Conservation (phyloP, 345 rosid species). For the Eucalyptus globulus region DNA sequence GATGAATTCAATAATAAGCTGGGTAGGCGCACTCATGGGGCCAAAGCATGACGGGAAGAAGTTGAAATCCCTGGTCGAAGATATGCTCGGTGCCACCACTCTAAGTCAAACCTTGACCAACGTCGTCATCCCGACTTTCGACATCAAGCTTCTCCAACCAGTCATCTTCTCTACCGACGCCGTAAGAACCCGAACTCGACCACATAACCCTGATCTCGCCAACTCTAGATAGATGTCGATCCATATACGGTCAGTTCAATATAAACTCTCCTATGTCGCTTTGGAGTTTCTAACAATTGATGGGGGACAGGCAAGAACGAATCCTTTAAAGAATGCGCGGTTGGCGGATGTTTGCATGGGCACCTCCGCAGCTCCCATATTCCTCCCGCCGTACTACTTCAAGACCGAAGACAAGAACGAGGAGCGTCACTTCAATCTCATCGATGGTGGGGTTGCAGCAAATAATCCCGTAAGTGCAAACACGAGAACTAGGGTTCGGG, state of each 20-base stretch:
- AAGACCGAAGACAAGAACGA: background rate
- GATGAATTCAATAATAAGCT: background rate
- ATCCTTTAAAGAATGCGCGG: conserved; percentile 3
- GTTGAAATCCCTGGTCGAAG: background rate
- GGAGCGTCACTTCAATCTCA: background rate
- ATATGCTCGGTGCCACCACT: background rate
- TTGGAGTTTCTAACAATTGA: background rate
- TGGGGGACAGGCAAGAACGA: background rate
- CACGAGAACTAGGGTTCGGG: background rate
- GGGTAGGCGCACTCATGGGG: background rate
- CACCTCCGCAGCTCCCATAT: conserved; percentile 15
- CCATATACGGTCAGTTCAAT: background rate
- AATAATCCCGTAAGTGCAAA: conserved; percentile 7
- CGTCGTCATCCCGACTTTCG: background rate
- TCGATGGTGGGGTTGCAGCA: conserved; percentile 17
- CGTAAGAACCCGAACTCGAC: background rate
- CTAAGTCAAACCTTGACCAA: background rate
- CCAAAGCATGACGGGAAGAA: background rate
- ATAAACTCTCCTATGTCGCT: background rate
- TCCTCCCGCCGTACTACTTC: conserved; percentile 5
- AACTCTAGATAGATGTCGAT: background rate
- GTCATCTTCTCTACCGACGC: background rate
- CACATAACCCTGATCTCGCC: background rate
- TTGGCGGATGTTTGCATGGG: conserved; percentile 6
- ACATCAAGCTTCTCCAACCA: background rate